Conservation (phyloP, 345 rosid species). For the Hypericum androsaemum region DNA sequence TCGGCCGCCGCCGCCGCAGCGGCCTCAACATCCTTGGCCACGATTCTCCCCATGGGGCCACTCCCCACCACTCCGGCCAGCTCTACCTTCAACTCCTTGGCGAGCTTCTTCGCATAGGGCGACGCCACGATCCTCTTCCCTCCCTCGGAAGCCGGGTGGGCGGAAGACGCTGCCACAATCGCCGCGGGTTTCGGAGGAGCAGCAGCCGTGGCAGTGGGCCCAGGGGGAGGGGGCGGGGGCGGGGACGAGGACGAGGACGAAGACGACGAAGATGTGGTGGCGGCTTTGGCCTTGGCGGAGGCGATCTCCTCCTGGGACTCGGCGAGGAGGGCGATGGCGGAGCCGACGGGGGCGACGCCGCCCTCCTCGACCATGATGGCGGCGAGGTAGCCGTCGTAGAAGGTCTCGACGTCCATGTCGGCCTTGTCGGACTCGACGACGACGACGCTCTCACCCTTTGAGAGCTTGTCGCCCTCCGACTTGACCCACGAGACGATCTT, state of each 20-base stretch:
- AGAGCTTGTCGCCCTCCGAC: conserved; percentile 83
- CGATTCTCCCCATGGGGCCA: conserved; percentile 93
- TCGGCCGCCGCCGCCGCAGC: conserved; percentile 30
- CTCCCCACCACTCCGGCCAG: conserved; percentile 51
- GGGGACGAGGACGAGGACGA: conserved; percentile 6
- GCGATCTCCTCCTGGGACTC: conserved; percentile 68
- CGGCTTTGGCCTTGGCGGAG: conserved; percentile 59
- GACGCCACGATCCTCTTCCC: conserved; percentile 85
- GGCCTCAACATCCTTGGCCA: conserved; percentile 86
- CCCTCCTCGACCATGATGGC: conserved; percentile 94
- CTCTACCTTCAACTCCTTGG: conserved; percentile 77
- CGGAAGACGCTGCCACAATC: conserved; percentile 27
- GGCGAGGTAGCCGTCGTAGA: conserved; percentile 86
- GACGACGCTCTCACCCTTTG: conserved; percentile 86
- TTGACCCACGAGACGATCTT: conserved; percentile 92
- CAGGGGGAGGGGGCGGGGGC: conserved; percentile 9
- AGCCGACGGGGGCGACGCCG: conserved; percentile 83
- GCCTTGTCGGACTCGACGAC: conserved; percentile 96
- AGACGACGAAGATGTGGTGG: conserved; percentile 20
- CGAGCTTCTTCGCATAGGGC: conserved; percentile 79
- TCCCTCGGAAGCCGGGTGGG: conserved; percentile 79
- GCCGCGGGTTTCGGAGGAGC: neutral
- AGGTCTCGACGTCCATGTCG: conserved; percentile 97
- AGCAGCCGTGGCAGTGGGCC: neutral
- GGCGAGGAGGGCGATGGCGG: conserved; percentile 86